These are phyloP conservation scores for Cryptosporidium felis DNA, from an alignment of 169 alveolate genomes.

Conservation along the genomic window DNA sequence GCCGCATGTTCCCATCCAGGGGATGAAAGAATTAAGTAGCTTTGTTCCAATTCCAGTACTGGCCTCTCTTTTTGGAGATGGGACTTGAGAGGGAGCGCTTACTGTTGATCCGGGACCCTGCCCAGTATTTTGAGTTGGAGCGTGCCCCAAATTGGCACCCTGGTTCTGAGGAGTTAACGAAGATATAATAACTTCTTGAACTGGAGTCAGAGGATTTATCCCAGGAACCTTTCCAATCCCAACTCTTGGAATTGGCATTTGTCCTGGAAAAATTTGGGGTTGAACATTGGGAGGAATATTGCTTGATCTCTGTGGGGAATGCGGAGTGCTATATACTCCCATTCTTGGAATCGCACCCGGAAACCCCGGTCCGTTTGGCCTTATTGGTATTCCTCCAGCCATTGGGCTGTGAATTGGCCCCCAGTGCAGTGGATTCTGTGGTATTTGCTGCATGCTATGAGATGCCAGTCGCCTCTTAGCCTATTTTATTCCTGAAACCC, in stretches of 20 bases:
- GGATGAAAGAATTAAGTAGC: conserved; percentile 42
- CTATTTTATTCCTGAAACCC: background rate
- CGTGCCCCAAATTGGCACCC: background rate
- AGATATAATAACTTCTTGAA: conserved; percentile 42
- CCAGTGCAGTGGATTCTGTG: conserved; percentile 24
- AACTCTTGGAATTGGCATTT: conserved; percentile 13
- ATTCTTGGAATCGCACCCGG: conserved; percentile 29
- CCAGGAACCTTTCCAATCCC: background rate
- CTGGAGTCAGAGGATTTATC: conserved; percentile 9
- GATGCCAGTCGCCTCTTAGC: background rate
- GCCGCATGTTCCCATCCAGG: conserved; percentile 55
- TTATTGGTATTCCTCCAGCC: conserved; percentile 35
- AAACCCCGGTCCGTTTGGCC: conserved; percentile 3
- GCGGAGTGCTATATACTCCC: conserved; percentile 49
- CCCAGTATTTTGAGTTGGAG: background rate
- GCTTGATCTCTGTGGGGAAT: conserved; percentile 50
- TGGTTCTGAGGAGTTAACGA: conserved; percentile 43
- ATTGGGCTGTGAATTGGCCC: conserved; percentile 6
- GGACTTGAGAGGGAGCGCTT: background rate
- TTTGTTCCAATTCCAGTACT: conserved; percentile 32
- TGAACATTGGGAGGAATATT: background rate
- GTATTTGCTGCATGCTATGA: conserved; percentile 19
- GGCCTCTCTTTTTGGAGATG: conserved; percentile 45
- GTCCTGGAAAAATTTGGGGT: conserved; percentile 36
- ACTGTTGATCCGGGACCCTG: background rate